These are phyloP conservation scores for Aspergillus hortae DNA, from an alignment of 2,329 filamentous ascomycete species.

Conservation along the genomic window DNA sequence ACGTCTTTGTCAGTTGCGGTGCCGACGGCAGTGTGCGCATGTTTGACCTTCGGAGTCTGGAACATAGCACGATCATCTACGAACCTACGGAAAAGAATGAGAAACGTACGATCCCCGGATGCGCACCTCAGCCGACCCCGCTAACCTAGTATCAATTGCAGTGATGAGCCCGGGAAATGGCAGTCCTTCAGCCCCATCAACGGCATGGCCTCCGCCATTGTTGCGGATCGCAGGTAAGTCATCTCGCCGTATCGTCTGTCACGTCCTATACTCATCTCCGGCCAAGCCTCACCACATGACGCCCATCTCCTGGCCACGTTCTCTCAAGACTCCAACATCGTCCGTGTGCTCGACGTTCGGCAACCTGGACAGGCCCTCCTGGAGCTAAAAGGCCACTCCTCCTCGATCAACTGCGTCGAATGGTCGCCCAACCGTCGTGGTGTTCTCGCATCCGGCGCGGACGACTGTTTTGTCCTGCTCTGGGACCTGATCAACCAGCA, in stretches of 20 bases:
- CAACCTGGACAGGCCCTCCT: constrained; percentile 94
- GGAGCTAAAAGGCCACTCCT: constrained; percentile 84
- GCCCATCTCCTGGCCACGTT: constrained; percentile 96
- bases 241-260: not conserved
- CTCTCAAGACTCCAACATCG: constrained; percentile 84
- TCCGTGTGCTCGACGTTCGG: constrained; percentile 92
- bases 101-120: constrained; percentile 49
- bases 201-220: constrained; percentile 57
- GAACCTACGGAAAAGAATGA: constrained; percentile 86
- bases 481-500: constrained; percentile 84
- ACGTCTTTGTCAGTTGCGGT: constrained; percentile 96
- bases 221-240: constrained; percentile 43
- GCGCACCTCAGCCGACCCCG: no score
- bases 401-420: constrained; percentile 86
- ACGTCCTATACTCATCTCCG: not conserved
- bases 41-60: constrained; percentile 94
- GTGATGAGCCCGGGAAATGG: constrained; percentile 52
- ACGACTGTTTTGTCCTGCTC: constrained; percentile 85
- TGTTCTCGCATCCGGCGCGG: constrained; percentile 83
- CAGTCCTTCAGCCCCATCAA: constrained; percentile 70
- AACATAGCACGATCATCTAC: constrained; percentile 99
- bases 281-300: constrained; percentile 81
- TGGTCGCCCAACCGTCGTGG: constrained; percentile 89
- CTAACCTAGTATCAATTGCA: constrained; percentile 13
- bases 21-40: constrained; percentile 97